Percentiles rank a stretch among this genome's conserved stretches.
These are phyloP conservation scores for Aspergillus neoniger DNA, from an alignment of 2,329 filamentous ascomycete genomes.

Conservation along the genomic window DNA sequence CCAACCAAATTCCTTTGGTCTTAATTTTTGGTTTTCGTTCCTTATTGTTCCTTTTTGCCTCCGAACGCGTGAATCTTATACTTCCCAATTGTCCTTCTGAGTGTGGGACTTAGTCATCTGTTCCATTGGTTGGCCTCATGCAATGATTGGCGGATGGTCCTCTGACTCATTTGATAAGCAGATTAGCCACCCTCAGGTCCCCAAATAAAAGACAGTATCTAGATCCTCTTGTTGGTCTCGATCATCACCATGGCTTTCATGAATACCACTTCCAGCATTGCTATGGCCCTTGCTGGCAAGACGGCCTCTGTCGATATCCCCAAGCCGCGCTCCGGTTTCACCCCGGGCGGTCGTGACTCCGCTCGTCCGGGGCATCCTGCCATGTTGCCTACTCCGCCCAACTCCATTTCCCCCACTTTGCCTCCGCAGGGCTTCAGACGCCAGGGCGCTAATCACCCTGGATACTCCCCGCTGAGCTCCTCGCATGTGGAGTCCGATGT, in stretches of 20 bases:
- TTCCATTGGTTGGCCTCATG: conserved; percentile 8
- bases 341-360: conserved; percentile 32
- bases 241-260: conserved; percentile 47
- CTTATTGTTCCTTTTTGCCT: neutral
- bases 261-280: conserved; percentile 47
- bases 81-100: neutral
- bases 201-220: neutral
- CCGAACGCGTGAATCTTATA: neutral
- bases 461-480: conserved; percentile 47
- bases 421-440: conserved; percentile 77
- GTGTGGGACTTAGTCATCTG: neutral
- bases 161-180: conserved; percentile 29
- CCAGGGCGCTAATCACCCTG: conserved; percentile 49
- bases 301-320: conserved; percentile 53
- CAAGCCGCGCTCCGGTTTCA: conserved; percentile 42
- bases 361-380: conserved; percentile 35
- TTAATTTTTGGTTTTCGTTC: conserved; percentile 5
- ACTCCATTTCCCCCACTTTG: conserved; percentile 88
- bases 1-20: neutral
- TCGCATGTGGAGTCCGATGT: conserved; percentile 77
- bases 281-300: conserved; percentile 53
- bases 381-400: conserved; percentile 82
- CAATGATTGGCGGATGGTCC: conserved; percentile 16
- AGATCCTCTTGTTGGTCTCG: conserved; percentile 2
- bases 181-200: conserved; percentile 22